Evolutionary conservation across 305 asterid genomes (phyloP), one percentile per base, ranked within the genome.

Genomic region (Salvia sclarea): DNA sequence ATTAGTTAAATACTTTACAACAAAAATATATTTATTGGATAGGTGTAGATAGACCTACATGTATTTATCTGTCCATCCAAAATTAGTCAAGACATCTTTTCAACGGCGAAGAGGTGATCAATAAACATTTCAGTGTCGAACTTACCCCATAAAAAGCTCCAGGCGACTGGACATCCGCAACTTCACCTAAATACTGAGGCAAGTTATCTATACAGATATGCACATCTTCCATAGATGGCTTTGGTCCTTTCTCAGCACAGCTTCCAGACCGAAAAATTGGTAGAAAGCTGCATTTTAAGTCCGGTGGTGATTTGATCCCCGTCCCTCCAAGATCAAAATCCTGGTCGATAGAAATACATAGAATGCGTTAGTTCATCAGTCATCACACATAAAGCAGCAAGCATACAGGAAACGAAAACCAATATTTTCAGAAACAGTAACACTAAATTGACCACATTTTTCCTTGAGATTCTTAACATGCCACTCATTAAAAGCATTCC

Each of bases 241-340:
- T 90, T 18, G 97, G 88, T 59, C 97, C 97, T 80, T 75, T 84
- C 84, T 90, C 97, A 57, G 88, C 93, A 71, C 95, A 90, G 80
- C 87, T 83, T 66, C 97, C 97, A 3, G 95, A 90, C 44, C 95
- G 88, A 57, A 86, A 83, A 69, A 86, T 37, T 6, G 95, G 96
- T 65, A 78, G 66, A 72, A 82, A 87, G 75, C 76, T 75, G 20
- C 83, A 79, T 35, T 73, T 82, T 58, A 75, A 75, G 30, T 86
- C 84, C 13, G 91, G 53, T 49, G 86, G 86, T 17, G 92, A 83
- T 40, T 70, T 79, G 12, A 70, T 59, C 45, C 78, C 83, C 8
- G 41, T 38, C 63, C 64, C 80, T 49, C 79, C 75, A 64, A 72
- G 45, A 56, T 81, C 87, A 62, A 33, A 74, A 55, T 84, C 92